Base-by-base conservation (phyloP, 139 green algal genomes). In the Chlorella ohadii region DNA sequence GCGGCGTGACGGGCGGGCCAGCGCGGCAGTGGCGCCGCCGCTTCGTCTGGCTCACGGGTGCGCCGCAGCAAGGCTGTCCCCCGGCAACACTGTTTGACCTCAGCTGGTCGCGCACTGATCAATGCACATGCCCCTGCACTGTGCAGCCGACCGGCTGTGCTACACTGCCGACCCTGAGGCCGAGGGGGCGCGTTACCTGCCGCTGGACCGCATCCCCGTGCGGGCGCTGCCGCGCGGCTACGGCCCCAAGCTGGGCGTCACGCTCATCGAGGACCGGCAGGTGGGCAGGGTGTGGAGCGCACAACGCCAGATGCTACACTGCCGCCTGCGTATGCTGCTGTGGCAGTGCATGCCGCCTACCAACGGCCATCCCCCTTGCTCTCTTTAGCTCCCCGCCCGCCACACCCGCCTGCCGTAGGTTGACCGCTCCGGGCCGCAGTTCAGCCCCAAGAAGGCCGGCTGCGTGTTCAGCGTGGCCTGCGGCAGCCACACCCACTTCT, bases 141-240 rank as follows among this genome's bases (percentile, higher is more conserved):
- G 2, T 59, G 51, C 51, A 59, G 77, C 79, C 25, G 86, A 89
- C 56, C 76, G 86, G 9, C 79, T 89, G 61, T 89, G 86, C 82
- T 88, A 89, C 44, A 73, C 86, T 15, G 33, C 74, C 41, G 73
- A 78, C 63, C 82, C 82, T 1, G 72, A 36, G 33, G 57, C 36
- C 3, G 57, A 57, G 12, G 28, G 82, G 19, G 70, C 79, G 17
- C 82, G 82, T 9, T 89, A 88, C 82, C 51, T 89, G 27, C 82
- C 86, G 13, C 64, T 89, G 51, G 86, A 89, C 71, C 76, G 86
- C 70, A 88, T 89, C 57, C 82, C 86, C 17, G 82, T 89, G 19
- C 77, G 86, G 19, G 74, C 86, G 1, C 41, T 89, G 47, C 86
- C 86, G 7, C 56, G 86, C 13, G 82, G 83, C 20, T 89, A 89